phyloP scores from a whole-genome alignment of 306 rosid species.

The Trifolium pratense region DNA sequence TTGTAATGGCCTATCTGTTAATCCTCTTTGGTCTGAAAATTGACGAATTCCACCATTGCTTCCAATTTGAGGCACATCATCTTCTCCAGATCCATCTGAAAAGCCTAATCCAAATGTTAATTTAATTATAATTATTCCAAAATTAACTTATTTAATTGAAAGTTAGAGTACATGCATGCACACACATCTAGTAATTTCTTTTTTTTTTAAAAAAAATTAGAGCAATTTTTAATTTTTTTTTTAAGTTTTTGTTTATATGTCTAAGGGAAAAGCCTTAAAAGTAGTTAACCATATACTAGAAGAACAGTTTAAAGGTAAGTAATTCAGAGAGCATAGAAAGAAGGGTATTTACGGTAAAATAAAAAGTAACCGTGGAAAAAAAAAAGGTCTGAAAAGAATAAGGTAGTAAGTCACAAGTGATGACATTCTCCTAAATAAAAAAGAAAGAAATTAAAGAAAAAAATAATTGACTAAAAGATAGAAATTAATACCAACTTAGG shows the following conservation, averaged over 20 bases:
- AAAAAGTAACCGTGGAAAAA: slow-evolving; percentile 1
- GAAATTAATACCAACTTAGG: neutral
- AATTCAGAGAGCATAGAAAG: slow-evolving; percentile 27
- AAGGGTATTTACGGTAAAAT: slow-evolving; percentile 31
- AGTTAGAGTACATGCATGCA: neutral
- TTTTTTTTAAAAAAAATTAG: too few relatives aligned
- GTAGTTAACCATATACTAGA: neutral
- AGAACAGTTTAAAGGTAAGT: neutral
- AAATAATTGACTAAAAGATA: too few relatives aligned
- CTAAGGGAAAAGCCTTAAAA: neutral
- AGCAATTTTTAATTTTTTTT: neutral
- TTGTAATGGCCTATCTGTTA: slow-evolving; percentile 53
- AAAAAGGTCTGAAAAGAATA: slow-evolving; percentile 34
- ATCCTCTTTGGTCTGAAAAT: slow-evolving; percentile 60
- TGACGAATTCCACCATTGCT: slow-evolving; percentile 47
- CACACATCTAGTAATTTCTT: neutral
- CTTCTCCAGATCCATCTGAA: slow-evolving; percentile 94
- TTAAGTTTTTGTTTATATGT: neutral
- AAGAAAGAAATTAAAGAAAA: too few relatives aligned
- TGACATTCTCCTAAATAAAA: neutral
- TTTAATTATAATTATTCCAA: neutral
- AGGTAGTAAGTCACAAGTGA: slow-evolving; percentile 35
- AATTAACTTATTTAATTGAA: neutral
- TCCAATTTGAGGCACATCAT: slow-evolving; percentile 64
- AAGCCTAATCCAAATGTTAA: slow-evolving; percentile 51